These are phyloP conservation scores for Colletotrichum orbiculare DNA, from an alignment of 2,329 filamentous ascomycete species.

Conservation along the genomic window DNA sequence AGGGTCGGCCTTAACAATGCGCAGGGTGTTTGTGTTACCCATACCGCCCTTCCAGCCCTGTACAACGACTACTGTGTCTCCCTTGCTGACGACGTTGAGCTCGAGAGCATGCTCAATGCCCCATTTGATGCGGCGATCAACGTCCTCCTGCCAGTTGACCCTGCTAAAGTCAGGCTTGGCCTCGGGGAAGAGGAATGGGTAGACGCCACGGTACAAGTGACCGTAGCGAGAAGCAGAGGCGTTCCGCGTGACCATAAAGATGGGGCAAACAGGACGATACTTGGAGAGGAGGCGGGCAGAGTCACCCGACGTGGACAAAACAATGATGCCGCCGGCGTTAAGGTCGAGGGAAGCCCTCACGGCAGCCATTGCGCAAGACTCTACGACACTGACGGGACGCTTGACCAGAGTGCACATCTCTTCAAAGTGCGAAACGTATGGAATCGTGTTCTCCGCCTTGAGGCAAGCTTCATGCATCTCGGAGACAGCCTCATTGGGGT, in stretches of 20 bases:
- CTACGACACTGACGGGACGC: slow-evolving; percentile 86
- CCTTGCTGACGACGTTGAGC: slow-evolving; percentile 79
- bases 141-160: slow-evolving; percentile 98
- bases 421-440: slow-evolving; percentile 96
- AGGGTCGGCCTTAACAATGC: slow-evolving; percentile 70
- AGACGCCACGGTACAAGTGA: slow-evolving; percentile 97
- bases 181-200: slow-evolving; percentile 95
- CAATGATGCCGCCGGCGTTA: slow-evolving; percentile 95
- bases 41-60: slow-evolving; percentile 93
- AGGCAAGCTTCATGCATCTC: slow-evolving; percentile 99
- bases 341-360: slow-evolving; percentile 96
- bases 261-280: slow-evolving; percentile 98
- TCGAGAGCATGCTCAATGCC: slow-evolving; percentile 88
- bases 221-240: slow-evolving; percentile 85
- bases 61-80: slow-evolving; percentile 83
- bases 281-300: slow-evolving; percentile 97
- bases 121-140: slow-evolving; percentile 98
- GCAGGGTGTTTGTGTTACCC: slow-evolving; percentile 88
- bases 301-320: slow-evolving; percentile 93
- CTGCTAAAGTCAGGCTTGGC: slow-evolving; percentile 93
- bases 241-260: slow-evolving; percentile 98
- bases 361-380: slow-evolving; percentile 97
- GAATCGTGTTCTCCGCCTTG: slow-evolving; percentile 96
- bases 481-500: slow-evolving; percentile 89
- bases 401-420: slow-evolving; percentile 88